Evolutionary conservation across 192 early-diverging fungal genomes (phyloP).

Genomic region (Backusella mclennaniae): DNA sequence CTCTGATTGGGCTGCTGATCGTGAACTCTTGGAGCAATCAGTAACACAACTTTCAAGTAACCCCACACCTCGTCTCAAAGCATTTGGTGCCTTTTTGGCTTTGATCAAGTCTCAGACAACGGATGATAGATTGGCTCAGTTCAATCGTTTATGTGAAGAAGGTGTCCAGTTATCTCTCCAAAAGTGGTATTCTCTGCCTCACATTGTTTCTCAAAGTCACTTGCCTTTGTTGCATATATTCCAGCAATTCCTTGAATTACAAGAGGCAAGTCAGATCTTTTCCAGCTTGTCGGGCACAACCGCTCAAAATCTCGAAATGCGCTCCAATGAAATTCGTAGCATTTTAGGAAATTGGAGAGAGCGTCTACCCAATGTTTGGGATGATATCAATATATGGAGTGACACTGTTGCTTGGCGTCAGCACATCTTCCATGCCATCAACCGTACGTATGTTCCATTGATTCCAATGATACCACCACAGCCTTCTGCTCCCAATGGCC

Average conservation of each 20-base stretch:
- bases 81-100: conserved; percentile 86
- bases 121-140: conserved; percentile 60
- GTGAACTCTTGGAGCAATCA: conserved; percentile 69
- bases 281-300: conserved; percentile 76
- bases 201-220: conserved; percentile 83
- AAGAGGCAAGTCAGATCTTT: conserved; percentile 90
- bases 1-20: conserved; percentile 90
- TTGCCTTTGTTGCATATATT: conserved; percentile 87
- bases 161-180: conserved; percentile 81
- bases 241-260: conserved; percentile 95
- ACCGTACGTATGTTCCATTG: conserved; percentile 91
- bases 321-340: conserved; percentile 87
- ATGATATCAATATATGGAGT: conserved; percentile 98
- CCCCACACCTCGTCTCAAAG: conserved; percentile 67
- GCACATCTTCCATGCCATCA: conserved; percentile 96
- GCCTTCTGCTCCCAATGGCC: conserved; percentile 39
- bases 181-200: conserved; percentile 89
- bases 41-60: conserved; percentile 61
- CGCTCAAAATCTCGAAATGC: conserved; percentile 79
- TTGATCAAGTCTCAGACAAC: conserved; percentile 64
- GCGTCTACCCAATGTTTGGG: conserved; percentile 93
- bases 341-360: conserved; percentile 95
- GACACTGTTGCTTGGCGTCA: conserved; percentile 97
- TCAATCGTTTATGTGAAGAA: conserved; percentile 81
- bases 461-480: conserved; percentile 54